phyloP scores from a whole-genome alignment of 1,284 basidiomycete species.

The Cryptococcus depauperatus region DNA sequence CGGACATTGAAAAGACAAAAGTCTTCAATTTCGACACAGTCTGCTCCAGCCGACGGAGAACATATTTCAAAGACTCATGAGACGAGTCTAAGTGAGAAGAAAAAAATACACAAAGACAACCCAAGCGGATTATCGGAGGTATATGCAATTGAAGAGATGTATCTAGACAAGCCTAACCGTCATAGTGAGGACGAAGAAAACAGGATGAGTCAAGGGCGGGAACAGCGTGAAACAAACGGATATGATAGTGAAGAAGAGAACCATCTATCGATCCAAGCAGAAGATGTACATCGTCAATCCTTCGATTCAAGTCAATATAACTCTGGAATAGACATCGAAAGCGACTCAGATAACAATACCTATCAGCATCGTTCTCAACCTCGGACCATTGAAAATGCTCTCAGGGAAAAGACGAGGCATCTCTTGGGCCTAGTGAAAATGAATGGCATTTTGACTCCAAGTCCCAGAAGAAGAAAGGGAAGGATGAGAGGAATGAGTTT shows the following conservation, averaged over 20 bases:
- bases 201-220: no score
- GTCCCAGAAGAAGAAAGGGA: not conserved
- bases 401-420: conserved; percentile 36
- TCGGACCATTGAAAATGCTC: conserved; percentile 19
- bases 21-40: conserved; percentile 10
- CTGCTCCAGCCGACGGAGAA: conserved; percentile 5
- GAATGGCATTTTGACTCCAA: conserved; percentile 23
- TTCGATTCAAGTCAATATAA: conserved; percentile 33
- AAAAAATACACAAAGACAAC: no score
- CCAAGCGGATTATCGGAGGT: conserved; percentile 30
- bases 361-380: conserved; percentile 8
- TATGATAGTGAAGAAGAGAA: no score
- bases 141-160: conserved; percentile 18
- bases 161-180: conserved; percentile 2
- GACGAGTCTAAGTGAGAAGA: no score
- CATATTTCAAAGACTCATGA: no score
- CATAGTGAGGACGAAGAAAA: no score
- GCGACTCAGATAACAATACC: not conserved
- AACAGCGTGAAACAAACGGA: no score
- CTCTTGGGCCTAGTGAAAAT: conserved; percentile 32
- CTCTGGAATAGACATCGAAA: conserved; percentile 14
- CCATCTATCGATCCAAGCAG: conserved; percentile 13
- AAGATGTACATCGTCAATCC: conserved; percentile 23
- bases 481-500: conserved; percentile 1
- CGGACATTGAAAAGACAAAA: conserved; percentile 23